Evolutionary conservation across 2,329 filamentous ascomycete species (phyloP), one percentile per base, ranked within the genome.

Genomic region (Cladophialophora exuberans): DNA sequence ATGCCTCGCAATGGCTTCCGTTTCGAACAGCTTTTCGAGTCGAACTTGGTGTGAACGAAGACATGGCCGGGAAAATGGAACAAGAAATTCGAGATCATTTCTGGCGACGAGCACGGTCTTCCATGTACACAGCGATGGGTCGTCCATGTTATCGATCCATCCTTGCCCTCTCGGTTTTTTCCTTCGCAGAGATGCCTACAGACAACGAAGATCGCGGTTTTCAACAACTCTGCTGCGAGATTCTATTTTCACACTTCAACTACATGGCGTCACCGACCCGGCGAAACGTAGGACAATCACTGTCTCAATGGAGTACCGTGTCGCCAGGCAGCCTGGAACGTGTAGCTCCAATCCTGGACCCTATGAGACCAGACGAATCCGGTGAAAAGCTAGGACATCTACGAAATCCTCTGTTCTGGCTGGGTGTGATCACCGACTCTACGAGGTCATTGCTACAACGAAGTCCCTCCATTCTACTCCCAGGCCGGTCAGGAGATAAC

Each of bases 111-210:
- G 52, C 52, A 3, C 18, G 18, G 6, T 15, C 30, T 10, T 17
- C 26, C 18, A 23, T 54, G 3, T 31, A 42, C 3, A 7, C 52
- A 22, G 52, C 43, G 2, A 17, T 54, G 11, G 13, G 17, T 25
- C 43, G 44, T 9, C 43, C 52, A 13, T 42, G 52, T 44, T 54
- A 49, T 17, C 43, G 52, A 11, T 49, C 52, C 4, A 43, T 54
- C 25, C 13, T 54, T 7, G 23, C 52, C 4, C 35, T 54, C 3
- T 41, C 49, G 3, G 20, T 54, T 9, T 33, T 49, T n/a, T 33
- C 35, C 3, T n/a, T 48, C 13, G 26, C 43, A n/a, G 52, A 54
- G 26, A 41, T 42, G 26, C 52, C 52, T 6, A 6, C 25, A 6
- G 25, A 49, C 17, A 33, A 22, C 17, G 35, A 54, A 6, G 43